Conservation (phyloP, 306 rosid genomes). For the Rosa multiflora region DNA sequence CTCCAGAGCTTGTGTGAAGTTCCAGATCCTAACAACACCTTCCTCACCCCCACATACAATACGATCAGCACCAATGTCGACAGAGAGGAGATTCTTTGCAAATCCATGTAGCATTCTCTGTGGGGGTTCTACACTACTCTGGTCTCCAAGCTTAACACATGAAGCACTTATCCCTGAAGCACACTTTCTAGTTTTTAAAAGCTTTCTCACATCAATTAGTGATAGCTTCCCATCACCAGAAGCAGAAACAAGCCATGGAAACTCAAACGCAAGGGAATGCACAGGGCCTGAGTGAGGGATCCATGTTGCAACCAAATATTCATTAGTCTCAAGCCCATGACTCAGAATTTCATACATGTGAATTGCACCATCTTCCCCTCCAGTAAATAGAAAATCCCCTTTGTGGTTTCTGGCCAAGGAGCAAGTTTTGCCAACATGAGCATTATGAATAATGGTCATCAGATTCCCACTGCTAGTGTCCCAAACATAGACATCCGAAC, state of each 20-base stretch:
- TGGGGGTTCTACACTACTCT: conserved; percentile 67
- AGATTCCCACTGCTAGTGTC: conserved; percentile 57
- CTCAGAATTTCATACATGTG: conserved; percentile 72
- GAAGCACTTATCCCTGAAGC: conserved; percentile 40
- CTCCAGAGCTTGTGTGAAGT: conserved; percentile 86
- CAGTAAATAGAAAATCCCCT: conserved; percentile 79
- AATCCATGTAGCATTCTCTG: conserved; percentile 92
- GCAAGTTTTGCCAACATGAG: conserved; percentile 72
- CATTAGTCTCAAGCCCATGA: conserved; percentile 29
- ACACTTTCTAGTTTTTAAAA: conserved; percentile 46
- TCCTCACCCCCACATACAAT: conserved; percentile 95
- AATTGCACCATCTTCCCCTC: conserved; percentile 90
- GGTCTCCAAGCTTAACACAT: conserved; percentile 31
- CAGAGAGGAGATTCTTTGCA: conserved; percentile 69
- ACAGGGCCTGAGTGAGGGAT: conserved; percentile 84
- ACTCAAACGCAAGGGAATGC: conserved; percentile 84
- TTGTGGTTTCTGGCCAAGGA: conserved; percentile 73
- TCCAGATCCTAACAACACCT: conserved; percentile 89
- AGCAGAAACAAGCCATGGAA: conserved; percentile 97
- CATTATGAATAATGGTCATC: conserved; percentile 48
- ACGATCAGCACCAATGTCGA: conserved; percentile 82
- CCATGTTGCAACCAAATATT: conserved; percentile 62
- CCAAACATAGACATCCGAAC: conserved; percentile 90
- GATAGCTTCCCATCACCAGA: conserved; percentile 82
- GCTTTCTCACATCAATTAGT: conserved; percentile 76